These are phyloP conservation scores for Vararia minispora DNA, from an alignment of 768 basidiomycete species.

Conservation along the genomic window DNA sequence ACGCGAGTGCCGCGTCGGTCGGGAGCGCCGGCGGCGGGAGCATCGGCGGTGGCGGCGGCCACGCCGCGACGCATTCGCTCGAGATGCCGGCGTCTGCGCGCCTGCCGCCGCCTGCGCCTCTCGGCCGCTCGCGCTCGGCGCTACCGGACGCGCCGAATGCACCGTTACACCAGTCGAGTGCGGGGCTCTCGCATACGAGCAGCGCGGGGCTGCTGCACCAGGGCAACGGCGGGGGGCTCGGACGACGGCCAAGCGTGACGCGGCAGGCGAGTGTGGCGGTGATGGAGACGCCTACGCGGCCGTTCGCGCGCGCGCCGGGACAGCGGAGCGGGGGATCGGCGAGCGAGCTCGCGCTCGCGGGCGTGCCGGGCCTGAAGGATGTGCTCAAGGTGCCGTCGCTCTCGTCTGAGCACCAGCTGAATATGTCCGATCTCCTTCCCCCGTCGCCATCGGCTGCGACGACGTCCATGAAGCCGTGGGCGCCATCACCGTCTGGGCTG, in stretches of 20 bases:
- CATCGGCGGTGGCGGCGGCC: conserved; percentile 20
- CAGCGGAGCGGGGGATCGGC: conserved; percentile 40
- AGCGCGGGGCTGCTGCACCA: conserved; percentile 10
- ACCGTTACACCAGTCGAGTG: neutral
- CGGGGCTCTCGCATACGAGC: conserved; percentile 7
- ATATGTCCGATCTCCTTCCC: conserved; percentile 58
- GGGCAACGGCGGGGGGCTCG: too few species aligned
- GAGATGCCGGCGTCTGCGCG: conserved; percentile 28
- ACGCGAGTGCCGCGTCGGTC: neutral
- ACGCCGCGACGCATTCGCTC: conserved; percentile 46
- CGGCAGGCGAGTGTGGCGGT: conserved; percentile 45
- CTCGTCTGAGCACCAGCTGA: conserved; percentile 59
- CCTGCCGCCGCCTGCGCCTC: conserved; percentile 14
- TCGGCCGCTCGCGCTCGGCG: conserved; percentile 24
- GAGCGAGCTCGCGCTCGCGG: conserved; percentile 26
- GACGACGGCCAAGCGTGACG: conserved; percentile 30
- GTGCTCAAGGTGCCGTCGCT: conserved; percentile 65
- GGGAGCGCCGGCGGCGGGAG: neutral
- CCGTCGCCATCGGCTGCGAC: conserved; percentile 51
- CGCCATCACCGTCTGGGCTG: conserved; percentile 28
- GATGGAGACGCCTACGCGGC: conserved; percentile 39
- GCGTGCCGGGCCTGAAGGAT: conserved; percentile 56
- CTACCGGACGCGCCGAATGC: conserved; percentile 17
- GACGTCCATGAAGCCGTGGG: conserved; percentile 26
- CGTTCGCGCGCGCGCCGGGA: conserved; percentile 30